phyloP scores from a whole-genome alignment of 352 stramenopile genomes.

The Globisporangium apiculatum region DNA sequence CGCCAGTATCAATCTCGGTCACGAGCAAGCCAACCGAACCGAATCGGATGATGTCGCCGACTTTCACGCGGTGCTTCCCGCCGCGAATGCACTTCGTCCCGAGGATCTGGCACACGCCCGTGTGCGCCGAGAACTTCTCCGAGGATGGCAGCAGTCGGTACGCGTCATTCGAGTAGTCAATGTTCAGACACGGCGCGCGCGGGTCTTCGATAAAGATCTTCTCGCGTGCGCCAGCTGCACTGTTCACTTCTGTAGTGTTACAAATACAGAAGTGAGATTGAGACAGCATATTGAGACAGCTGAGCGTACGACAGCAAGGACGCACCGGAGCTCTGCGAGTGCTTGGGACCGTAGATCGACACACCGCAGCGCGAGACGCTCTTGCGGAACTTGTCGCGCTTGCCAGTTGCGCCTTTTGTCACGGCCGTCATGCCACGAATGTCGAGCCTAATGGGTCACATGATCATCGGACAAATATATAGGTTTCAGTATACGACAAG shows the following conservation, averaged over 20 bases:
- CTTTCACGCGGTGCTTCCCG: constrained; percentile 70
- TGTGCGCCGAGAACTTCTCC: constrained; percentile 84
- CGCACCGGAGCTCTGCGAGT: constrained; percentile 42
- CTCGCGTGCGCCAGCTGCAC: constrained; percentile 33
- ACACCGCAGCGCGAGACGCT: constrained; percentile 80
- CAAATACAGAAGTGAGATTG: background rate
- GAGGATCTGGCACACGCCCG: constrained; percentile 82
- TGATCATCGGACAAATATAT: background rate
- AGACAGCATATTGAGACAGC: background rate
- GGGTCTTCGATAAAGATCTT: constrained; percentile 87
- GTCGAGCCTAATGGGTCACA: constrained; percentile 40
- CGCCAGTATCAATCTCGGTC: constrained; percentile 78
- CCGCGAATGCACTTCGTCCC: constrained; percentile 82
- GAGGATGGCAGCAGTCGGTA: constrained; percentile 81
- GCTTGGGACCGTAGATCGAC: constrained; percentile 83
- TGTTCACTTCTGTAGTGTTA: constrained; percentile 16
- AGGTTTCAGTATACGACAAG: background rate
- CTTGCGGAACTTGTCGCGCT: constrained; percentile 87
- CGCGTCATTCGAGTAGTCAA: constrained; percentile 82
- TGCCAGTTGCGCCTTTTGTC: constrained; percentile 76
- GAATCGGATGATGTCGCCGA: constrained; percentile 86
- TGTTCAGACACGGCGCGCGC: constrained; percentile 73
- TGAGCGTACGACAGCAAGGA: background rate
- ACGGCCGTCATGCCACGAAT: constrained; percentile 85
- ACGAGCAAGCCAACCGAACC: constrained; percentile 75